Evolutionary conservation across 1,284 basidiomycete species (phyloP).

Genomic region (Pseudomicrostroma phylloplanum): DNA sequence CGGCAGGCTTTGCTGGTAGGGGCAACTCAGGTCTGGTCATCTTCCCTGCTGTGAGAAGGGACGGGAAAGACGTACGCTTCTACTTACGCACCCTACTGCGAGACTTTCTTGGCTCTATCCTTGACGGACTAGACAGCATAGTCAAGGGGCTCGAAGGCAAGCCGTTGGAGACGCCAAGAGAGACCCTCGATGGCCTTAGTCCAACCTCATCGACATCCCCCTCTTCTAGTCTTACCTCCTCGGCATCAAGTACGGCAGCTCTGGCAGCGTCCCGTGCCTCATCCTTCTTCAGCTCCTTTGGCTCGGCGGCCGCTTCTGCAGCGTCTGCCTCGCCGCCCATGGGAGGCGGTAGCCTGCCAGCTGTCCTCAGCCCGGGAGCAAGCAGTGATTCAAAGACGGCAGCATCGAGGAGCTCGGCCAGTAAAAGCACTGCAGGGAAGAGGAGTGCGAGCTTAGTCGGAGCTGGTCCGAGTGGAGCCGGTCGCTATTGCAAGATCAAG

Average conservation of each 20-base stretch:
- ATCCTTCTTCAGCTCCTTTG: slow-evolving; percentile 28
- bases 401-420: slow-evolving; percentile 7
- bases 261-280: slow-evolving; percentile 23
- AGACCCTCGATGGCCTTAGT: slow-evolving; percentile 37
- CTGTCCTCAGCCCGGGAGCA: slow-evolving; percentile 11
- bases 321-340: slow-evolving; percentile 10
- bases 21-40: slow-evolving; percentile 36
- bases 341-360: slow-evolving; percentile 27
- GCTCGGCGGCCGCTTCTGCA: slow-evolving; percentile 11
- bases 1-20: slow-evolving; percentile 31
- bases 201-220: background rate
- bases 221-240: slow-evolving; percentile 1
- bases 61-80: slow-evolving; percentile 45
- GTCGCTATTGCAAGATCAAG: slow-evolving; percentile 36
- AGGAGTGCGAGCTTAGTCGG: slow-evolving; percentile 18
- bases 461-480: slow-evolving; percentile 30
- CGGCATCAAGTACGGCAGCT: slow-evolving; percentile 11
- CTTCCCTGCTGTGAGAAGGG: slow-evolving; percentile 44
- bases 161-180: slow-evolving; percentile 45
- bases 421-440: slow-evolving; percentile 19
- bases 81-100: slow-evolving; percentile 44
- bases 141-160: slow-evolving; percentile 36
- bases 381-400: slow-evolving; percentile 24
- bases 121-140: slow-evolving; percentile 38
- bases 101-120: slow-evolving; percentile 33